Evolutionary conservation across 2,329 filamentous ascomycete genomes (phyloP).

Genomic region (Zalaria obscura): DNA sequence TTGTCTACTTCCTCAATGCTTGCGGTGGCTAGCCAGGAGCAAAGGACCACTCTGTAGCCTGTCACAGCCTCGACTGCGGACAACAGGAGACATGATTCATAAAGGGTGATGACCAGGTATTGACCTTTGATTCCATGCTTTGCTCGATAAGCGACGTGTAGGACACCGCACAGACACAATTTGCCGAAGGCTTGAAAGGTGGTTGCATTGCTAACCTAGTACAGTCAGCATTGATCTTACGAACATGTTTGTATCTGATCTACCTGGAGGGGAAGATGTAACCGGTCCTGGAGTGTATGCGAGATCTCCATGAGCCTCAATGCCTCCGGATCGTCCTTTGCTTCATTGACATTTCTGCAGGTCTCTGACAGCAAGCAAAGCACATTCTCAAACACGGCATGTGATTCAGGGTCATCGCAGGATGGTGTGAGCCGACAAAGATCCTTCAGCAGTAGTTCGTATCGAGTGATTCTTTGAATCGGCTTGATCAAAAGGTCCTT

Average conservation of each 20-base stretch:
- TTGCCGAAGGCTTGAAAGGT: conserved; percentile 70
- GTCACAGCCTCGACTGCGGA: conserved; percentile 52
- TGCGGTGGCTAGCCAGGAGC: conserved; percentile 51
- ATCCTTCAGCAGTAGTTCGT: conserved; percentile 75
- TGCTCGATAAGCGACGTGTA: conserved; percentile 73
- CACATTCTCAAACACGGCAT: conserved; percentile 64
- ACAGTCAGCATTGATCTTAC: conserved; percentile 4
- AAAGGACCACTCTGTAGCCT: conserved; percentile 60
- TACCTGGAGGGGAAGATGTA: conserved; percentile 61
- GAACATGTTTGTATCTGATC: not conserved
- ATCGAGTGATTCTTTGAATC: conserved; percentile 83
- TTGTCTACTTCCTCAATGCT: conserved; percentile 62
- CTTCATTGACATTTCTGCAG: conserved; percentile 67
- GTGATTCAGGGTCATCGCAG: conserved; percentile 69
- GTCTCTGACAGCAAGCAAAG: conserved; percentile 59
- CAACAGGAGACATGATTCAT: conserved; percentile 64
- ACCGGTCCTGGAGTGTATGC: conserved; percentile 69
- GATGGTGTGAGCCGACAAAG: conserved; percentile 72
- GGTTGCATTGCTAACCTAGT: conserved; percentile 16
- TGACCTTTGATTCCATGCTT: conserved; percentile 53
- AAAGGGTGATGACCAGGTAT: conserved; percentile 79
- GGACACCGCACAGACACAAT: conserved; percentile 64
- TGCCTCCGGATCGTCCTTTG: conserved; percentile 61
- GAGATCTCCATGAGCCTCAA: conserved; percentile 64
- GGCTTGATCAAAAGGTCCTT: conserved; percentile 90